Base-by-base conservation (phyloP, 2,329 filamentous ascomycete species). In the Cordyceps cateniannulata region DNA sequence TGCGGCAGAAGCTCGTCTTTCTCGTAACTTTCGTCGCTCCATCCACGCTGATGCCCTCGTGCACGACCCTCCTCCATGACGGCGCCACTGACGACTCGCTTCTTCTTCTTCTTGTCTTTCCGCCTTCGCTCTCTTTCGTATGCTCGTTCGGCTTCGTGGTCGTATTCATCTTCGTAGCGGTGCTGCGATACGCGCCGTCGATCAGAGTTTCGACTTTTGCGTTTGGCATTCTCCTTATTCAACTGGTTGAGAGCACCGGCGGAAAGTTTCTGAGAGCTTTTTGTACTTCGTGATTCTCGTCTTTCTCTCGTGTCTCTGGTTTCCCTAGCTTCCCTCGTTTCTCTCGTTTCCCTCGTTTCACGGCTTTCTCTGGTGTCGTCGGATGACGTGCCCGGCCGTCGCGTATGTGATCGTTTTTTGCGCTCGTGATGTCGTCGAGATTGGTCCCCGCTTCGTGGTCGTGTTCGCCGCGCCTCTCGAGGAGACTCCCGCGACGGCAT, bases 21-120 rank as follows among this genome's bases (percentile, higher is more conserved):
- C 68, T 80, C 74, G 68, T 76, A 71, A 67, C 80, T 77, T 68
- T 81, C 69, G 2, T 72, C 70, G 55, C 71, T 74, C 66, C 71
- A 71, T 16, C 68, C 61, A n/a, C 63, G 62, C 70, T 77, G 75
- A 71, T 79, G 77, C 60, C 71, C 74, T 42, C 71, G 70, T 22
- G 75, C 76, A 3, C 79, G 79, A 5, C 80, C 80, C 62, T 91
- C 88, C 68, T 91, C 88, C 66, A 89, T 76, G 20, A 88, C 74
- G 0, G 86, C 85, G 22, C 87, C 88, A 64, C 88, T 91, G 22
- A 88, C 86, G n/a, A 89, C 78, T 63, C 88, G 77, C 61, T 79
- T 80, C 68, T 85, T 84, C 65, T 79, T 81, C 47, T 72, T 53
- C 22, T 49, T 54, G 22, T 75, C 74, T 57, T 69, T 70, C 16